These are phyloP conservation scores for Fusarium luffae DNA, from an alignment of 2,329 filamentous ascomycete species.

Conservation along the genomic window DNA sequence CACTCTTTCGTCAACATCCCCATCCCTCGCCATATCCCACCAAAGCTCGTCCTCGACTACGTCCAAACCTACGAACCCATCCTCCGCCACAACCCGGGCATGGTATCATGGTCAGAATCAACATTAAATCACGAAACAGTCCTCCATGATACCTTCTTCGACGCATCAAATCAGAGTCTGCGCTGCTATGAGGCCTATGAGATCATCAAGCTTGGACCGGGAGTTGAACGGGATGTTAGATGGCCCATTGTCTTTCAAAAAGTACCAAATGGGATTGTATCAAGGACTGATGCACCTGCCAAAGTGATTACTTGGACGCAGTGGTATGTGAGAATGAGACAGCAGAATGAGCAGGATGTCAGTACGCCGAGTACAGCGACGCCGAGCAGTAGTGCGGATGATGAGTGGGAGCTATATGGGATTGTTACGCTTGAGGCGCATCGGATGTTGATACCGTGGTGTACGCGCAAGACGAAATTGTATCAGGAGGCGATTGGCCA, in stretches of 20 bases:
- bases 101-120: slow-evolving; percentile 49
- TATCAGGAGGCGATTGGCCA: slow-evolving; percentile 20
- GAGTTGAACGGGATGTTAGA: slow-evolving; percentile 52
- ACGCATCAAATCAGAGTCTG: slow-evolving; percentile 47
- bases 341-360: slow-evolving; percentile 5
- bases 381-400: slow-evolving; percentile 21
- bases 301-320: slow-evolving; percentile 57
- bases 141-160: slow-evolving; percentile 55
- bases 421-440: slow-evolving; percentile 47
- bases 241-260: slow-evolving; percentile 58
- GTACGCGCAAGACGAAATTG: slow-evolving; percentile 35
- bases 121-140: slow-evolving; percentile 47
- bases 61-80: slow-evolving; percentile 56
- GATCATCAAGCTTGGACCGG: slow-evolving; percentile 51
- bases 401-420: slow-evolving; percentile 48
- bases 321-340: slow-evolving; percentile 43
- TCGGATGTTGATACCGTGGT: slow-evolving; percentile 49
- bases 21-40: slow-evolving; percentile 52
- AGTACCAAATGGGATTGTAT: slow-evolving; percentile 54
- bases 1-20: slow-evolving; percentile 54
- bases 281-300: slow-evolving; percentile 53
- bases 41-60: slow-evolving; percentile 50
- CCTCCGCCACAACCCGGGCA: slow-evolving; percentile 54
- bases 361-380: slow-evolving; percentile 39
- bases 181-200: slow-evolving; percentile 48